A percentile compares a stretch with the other conserved stretches of the same genome.
Evolutionary conservation across 2,329 filamentous ascomycete genomes (phyloP).

Genomic region (Clonostachys chloroleuca): DNA sequence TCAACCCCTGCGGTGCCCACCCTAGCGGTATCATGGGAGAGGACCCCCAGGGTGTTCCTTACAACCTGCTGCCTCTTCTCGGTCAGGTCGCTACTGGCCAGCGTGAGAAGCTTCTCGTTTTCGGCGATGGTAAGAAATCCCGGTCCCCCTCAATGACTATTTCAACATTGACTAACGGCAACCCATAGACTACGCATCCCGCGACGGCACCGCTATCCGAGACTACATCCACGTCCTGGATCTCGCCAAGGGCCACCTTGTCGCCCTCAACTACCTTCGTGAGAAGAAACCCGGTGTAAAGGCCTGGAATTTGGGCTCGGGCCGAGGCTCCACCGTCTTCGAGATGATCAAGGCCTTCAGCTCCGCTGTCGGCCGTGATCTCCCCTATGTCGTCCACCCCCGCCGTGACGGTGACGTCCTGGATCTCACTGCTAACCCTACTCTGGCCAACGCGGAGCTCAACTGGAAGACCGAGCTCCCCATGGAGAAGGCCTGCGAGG

Average conservation of each 20-base stretch:
- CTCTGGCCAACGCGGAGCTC: conserved; percentile 82
- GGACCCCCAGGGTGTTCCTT: conserved; percentile 92
- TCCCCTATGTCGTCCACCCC: conserved; percentile 81
- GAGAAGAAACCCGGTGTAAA: conserved; percentile 82
- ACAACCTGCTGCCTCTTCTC: conserved; percentile 89
- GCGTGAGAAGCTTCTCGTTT: conserved; percentile 89
- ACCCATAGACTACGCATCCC: conserved; percentile 75
- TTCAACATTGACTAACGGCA: conserved; percentile 8
- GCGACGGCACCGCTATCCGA: conserved; percentile 88
- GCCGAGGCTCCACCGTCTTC: conserved; percentile 90
- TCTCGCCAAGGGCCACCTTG: conserved; percentile 78
- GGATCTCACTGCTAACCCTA: conserved; percentile 88
- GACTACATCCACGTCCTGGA: conserved; percentile 98
- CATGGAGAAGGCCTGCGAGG: conserved; percentile 87
- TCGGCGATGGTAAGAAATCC: conserved; percentile 73
- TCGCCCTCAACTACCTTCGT: conserved; percentile 86
- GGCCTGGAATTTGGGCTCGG: conserved; percentile 95
- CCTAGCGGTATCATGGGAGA: conserved; percentile 97
- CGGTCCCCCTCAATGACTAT: not conserved
- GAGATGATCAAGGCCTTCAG: conserved; percentile 97
- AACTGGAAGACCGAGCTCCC: conserved; percentile 88
- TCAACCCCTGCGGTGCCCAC: conserved; percentile 94
- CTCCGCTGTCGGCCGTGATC: conserved; percentile 75
- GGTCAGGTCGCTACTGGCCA: conserved; percentile 96
- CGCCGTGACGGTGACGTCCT: conserved; percentile 87